These are phyloP conservation scores for Dioscorea zingiberensis DNA, from an alignment of 106 monocot genomes.

Conservation along the genomic window DNA sequence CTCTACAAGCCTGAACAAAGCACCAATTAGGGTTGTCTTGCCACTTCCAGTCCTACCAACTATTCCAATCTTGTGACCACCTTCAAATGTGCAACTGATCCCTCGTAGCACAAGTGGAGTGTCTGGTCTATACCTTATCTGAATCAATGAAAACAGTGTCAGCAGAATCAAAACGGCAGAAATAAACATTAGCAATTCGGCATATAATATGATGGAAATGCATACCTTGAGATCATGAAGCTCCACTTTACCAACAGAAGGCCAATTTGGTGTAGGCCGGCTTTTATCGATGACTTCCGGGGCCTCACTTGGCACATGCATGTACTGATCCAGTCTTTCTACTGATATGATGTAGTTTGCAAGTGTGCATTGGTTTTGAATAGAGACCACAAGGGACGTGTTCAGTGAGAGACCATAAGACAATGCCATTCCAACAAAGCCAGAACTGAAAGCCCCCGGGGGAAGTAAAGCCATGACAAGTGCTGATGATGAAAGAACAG, in stretches of 20 bases:
- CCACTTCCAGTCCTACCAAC: conserved; percentile 96
- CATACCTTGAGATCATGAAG: conserved; percentile 70
- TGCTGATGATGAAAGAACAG: conserved; percentile 74
- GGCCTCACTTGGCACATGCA: conserved; percentile 78
- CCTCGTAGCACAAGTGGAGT: conserved; percentile 61
- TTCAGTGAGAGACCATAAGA: conserved; percentile 95
- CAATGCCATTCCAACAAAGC: conserved; percentile 87
- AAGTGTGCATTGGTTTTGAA: conserved; percentile 82
- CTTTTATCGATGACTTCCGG: conserved; percentile 55
- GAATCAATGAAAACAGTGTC: conserved; percentile 12
- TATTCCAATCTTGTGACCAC: conserved; percentile 80
- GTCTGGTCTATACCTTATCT: conserved; percentile 75
- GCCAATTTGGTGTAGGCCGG: conserved; percentile 65
- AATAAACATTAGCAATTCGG: neutral
- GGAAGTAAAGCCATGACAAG: conserved; percentile 88
- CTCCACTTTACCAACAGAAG: conserved; percentile 65
- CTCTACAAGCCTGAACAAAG: conserved; percentile 83
- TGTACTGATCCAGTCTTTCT: conserved; percentile 87
- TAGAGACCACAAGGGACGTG: conserved; percentile 65
- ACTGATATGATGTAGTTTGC: conserved; percentile 90
- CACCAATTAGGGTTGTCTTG: conserved; percentile 71
- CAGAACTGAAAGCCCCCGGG: conserved; percentile 72
- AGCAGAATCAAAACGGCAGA: neutral
- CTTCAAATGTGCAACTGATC: conserved; percentile 76
- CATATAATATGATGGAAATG: neutral